Percentiles rank a stretch among this genome's conserved stretches.
Evolutionary conservation across 805 yeast species (phyloP).

Genomic region (Wickerhamiella slavikovae): DNA sequence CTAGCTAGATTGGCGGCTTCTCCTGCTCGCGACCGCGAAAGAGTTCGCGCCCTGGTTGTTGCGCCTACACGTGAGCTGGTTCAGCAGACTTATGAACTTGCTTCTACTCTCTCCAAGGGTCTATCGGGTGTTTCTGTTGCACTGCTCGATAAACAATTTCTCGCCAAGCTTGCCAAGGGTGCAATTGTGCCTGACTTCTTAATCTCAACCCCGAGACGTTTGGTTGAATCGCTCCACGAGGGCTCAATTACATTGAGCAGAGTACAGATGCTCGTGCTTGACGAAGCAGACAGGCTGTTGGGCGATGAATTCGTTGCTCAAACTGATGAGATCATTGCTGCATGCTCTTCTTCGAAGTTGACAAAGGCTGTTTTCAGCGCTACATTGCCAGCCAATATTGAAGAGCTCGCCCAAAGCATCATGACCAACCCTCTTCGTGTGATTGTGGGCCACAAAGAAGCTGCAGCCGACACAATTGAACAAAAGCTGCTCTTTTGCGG

Average conservation of each 20-base stretch:
- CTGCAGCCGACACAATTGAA: slow-evolving; percentile 66
- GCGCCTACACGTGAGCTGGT: slow-evolving; percentile 95
- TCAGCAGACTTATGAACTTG: slow-evolving; percentile 56
- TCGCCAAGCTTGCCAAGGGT: slow-evolving; percentile 33
- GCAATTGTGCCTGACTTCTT: slow-evolving; percentile 56
- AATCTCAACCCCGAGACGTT: slow-evolving; percentile 73
- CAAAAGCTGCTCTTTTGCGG: slow-evolving; percentile 78
- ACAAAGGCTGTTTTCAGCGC: slow-evolving; percentile 81
- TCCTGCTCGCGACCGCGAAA: slow-evolving; percentile 10
- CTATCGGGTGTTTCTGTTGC: slow-evolving; percentile 38
- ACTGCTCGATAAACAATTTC: slow-evolving; percentile 51
- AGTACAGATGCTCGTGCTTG: slow-evolving; percentile 65
- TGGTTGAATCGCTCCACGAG: slow-evolving; percentile 54
- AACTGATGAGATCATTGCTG: slow-evolving; percentile 62
- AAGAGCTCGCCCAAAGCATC: slow-evolving; percentile 64
- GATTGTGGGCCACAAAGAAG: slow-evolving; percentile 83
- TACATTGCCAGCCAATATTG: slow-evolving; percentile 84
- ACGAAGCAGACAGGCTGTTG: slow-evolving; percentile 88
- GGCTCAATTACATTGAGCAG: slow-evolving; percentile 37
- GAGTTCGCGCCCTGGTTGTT: slow-evolving; percentile 55
- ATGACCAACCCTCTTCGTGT: slow-evolving; percentile 76
- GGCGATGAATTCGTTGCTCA: slow-evolving; percentile 78
- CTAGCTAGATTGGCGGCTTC: slow-evolving; percentile 28
- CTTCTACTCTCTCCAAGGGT: slow-evolving; percentile 34
- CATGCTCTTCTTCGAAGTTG: slow-evolving; percentile 25